Evolutionary conservation across 169 alveolate genomes (phyloP).

Genomic region (Plasmodium coatneyi): DNA sequence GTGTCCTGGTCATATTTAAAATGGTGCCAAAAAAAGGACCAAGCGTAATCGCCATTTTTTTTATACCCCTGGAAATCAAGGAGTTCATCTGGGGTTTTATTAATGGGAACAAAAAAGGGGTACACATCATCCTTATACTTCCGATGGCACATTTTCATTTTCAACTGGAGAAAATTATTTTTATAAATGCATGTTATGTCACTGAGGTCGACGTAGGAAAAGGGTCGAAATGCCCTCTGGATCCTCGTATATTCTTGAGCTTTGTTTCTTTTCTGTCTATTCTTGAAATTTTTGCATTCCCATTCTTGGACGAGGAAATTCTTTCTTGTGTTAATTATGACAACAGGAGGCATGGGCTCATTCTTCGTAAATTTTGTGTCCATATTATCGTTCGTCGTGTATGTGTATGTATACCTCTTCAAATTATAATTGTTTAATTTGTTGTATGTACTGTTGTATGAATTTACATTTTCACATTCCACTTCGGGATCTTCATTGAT

Average conservation of each 20-base stretch:
- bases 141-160: constrained; percentile 68
- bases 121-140: constrained; percentile 53
- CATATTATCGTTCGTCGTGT: constrained; percentile 51
- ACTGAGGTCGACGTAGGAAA: constrained; percentile 57
- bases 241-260: constrained; percentile 51
- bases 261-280: constrained; percentile 58
- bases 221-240: constrained; percentile 74
- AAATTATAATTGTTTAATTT: constrained; percentile 43
- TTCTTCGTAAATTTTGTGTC: constrained; percentile 42
- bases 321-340: constrained; percentile 51
- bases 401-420: constrained; percentile 53
- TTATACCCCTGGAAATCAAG: constrained; percentile 66
- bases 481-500: constrained; percentile 58
- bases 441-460: constrained; percentile 58
- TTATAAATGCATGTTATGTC: constrained; percentile 55
- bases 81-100: constrained; percentile 18
- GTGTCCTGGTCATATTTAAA: constrained; percentile 65
- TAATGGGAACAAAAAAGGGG: constrained; percentile 70
- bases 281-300: constrained; percentile 64
- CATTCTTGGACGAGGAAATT: constrained; percentile 63
- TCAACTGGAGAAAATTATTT: constrained; percentile 59
- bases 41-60: constrained; percentile 57
- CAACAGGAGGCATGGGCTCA: constrained; percentile 72
- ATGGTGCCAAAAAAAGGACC: constrained; percentile 74
- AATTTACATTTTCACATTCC: constrained; percentile 46